Percentiles rank a stretch among this genome's conserved stretches.
phyloP scores from a whole-genome alignment of 305 asterid genomes.

The Fraxinus baroniana region DNA sequence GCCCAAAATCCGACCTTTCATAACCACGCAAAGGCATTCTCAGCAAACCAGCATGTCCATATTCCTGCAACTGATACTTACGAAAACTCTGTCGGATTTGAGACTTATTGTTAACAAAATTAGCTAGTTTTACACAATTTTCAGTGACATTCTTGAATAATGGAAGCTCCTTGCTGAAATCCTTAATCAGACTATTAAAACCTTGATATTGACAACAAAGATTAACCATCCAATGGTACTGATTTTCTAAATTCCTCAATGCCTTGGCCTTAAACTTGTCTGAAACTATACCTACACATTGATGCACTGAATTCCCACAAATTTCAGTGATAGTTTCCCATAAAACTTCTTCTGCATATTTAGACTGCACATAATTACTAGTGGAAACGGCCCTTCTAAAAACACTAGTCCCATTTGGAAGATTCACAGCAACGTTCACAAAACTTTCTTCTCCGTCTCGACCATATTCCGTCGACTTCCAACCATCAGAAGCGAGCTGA shows the following conservation, averaged over 20 bases:
- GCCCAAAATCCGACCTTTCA: conserved; percentile 58
- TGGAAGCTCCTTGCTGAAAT: conserved; percentile 72
- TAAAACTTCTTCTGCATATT: conserved; percentile 76
- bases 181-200: conserved; percentile 64
- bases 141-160: conserved; percentile 60
- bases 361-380: conserved; percentile 56
- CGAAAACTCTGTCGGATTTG: conserved; percentile 61
- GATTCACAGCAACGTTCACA: conserved; percentile 70
- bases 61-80: conserved; percentile 81
- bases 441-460: conserved; percentile 46
- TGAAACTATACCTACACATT: conserved; percentile 86
- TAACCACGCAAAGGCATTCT: conserved; percentile 51
- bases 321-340: conserved; percentile 72
- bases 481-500: conserved; percentile 81
- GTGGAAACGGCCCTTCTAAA: conserved; percentile 65
- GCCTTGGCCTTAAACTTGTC: conserved; percentile 86
- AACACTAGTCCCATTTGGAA: conserved; percentile 86
- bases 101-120: conserved; percentile 63
- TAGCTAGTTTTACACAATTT: conserved; percentile 64
- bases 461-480: conserved; percentile 51
- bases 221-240: conserved; percentile 92
- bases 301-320: conserved; percentile 59
- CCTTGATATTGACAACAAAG: conserved; percentile 82
- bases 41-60: conserved; percentile 59
- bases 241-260: conserved; percentile 65